Conservation (phyloP, 495 filamentous ascomycete genomes). For the Trichoderma parareesei region DNA sequence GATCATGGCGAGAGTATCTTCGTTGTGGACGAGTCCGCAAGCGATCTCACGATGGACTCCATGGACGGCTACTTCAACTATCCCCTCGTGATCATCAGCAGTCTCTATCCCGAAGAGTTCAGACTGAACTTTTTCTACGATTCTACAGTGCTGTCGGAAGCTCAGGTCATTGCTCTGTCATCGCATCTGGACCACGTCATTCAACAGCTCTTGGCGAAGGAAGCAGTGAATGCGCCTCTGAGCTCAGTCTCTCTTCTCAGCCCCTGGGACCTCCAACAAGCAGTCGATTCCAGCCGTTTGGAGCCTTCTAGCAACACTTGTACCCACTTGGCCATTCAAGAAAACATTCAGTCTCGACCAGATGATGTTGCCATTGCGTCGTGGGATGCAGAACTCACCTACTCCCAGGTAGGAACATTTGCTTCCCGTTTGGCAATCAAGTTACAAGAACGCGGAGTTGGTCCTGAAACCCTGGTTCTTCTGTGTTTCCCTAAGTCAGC, state of each 20-base stretch:
- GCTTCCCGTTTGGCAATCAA: slow-evolving; percentile 30
- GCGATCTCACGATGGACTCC: neutral
- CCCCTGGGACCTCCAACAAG: slow-evolving; percentile 10
- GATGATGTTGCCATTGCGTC: slow-evolving; percentile 28
- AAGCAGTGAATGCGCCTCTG: neutral
- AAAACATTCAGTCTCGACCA: neutral
- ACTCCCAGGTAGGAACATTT: slow-evolving; percentile 33
- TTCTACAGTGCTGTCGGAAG: slow-evolving; percentile 11
- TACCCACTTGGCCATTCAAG: slow-evolving; percentile 5
- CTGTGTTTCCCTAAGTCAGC: slow-evolving; percentile 2
- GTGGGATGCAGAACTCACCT: slow-evolving; percentile 46
- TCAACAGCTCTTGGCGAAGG: neutral
- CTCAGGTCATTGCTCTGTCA: slow-evolving; percentile 17
- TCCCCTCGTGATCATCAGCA: slow-evolving; percentile 18
- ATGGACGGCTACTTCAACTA: slow-evolving; percentile 16
- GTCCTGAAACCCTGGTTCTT: neutral
- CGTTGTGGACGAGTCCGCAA: slow-evolving; percentile 10
- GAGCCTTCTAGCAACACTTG: slow-evolving; percentile 5
- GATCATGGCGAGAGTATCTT: slow-evolving; percentile 12
- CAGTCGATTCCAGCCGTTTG: slow-evolving; percentile 18
- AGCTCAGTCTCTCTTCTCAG: neutral
- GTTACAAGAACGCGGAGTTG: slow-evolving; percentile 17
- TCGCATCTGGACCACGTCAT: slow-evolving; percentile 15
- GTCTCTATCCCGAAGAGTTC: neutral
- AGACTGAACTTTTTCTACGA: slow-evolving; percentile 16